These are phyloP conservation scores for Plectosphaerella plurivora DNA, from an alignment of 2,329 filamentous ascomycete species.

Conservation along the genomic window DNA sequence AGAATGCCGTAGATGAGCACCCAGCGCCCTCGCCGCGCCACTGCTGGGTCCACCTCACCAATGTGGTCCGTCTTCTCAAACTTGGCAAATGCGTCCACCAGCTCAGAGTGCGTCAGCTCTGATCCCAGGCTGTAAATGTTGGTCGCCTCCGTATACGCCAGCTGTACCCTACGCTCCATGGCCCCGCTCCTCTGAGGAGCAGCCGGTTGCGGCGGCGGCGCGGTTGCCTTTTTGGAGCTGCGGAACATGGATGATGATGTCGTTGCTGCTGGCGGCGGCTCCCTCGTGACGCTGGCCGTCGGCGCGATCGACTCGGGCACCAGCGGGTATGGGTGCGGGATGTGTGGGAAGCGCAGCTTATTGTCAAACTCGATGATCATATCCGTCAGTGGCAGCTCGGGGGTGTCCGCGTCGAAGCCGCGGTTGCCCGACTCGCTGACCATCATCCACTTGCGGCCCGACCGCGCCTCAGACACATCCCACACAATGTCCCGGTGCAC, in stretches of 20 bases:
- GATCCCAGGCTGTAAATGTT: constrained; percentile 54
- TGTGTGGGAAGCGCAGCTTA: constrained; percentile 57
- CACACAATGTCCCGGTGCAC: constrained; percentile 64
- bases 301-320: constrained; percentile 50
- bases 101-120: constrained; percentile 46
- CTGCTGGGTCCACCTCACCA: constrained; percentile 46
- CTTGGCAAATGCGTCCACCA: constrained; percentile 50
- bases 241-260: constrained; percentile 20
- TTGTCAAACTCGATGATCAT: constrained; percentile 64
- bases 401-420: constrained; percentile 43
- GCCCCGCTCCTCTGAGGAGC: constrained; percentile 17
- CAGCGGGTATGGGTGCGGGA: constrained; percentile 63
- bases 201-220: constrained; percentile 10
- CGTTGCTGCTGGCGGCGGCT: constrained; percentile 15
- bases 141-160: constrained; percentile 56
- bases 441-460: constrained; percentile 63
- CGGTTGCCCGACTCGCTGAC: constrained; percentile 39
- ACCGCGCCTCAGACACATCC: constrained; percentile 57
- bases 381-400: constrained; percentile 60
- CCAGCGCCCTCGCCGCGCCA: constrained; percentile 56
- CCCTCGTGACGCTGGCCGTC: constrained; percentile 3
- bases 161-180: constrained; percentile 45
- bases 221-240: constrained; percentile 23
- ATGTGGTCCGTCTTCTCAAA: constrained; percentile 53
- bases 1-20: constrained; percentile 56